phyloP scores from a whole-genome alignment of 2,329 filamentous ascomycete species.

The Botryotinia convoluta region DNA sequence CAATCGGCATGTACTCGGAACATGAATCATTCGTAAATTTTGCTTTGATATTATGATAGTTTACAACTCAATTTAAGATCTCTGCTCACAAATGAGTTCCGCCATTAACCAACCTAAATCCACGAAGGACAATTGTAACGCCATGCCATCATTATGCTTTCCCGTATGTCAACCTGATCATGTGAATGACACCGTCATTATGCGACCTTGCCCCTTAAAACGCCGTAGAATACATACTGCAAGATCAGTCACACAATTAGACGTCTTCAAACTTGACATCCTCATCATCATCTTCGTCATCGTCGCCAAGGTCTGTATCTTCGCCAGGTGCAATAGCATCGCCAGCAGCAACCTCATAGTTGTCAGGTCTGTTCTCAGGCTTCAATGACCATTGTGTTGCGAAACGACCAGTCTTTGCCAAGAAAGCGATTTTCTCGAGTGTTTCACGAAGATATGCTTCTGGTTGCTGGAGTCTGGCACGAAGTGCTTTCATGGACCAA shows the following conservation, averaged over 20 bases:
- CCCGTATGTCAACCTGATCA: conserved; percentile 4
- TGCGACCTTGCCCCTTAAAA: conserved; percentile 3
- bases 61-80: conserved; percentile 4
- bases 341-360: conserved; percentile 53
- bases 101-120: background rate
- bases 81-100: background rate
- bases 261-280: conserved; percentile 80
- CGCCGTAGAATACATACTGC: conserved; percentile 18
- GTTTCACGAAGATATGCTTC: conserved; percentile 89
- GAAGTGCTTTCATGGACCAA: conserved; percentile 90
- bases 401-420: conserved; percentile 81
- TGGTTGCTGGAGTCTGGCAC: conserved; percentile 74
- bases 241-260: background rate
- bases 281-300: conserved; percentile 61
- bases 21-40: background rate
- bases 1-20: background rate
- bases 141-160: conserved; percentile 17
- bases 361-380: conserved; percentile 60
- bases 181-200: conserved; percentile 10
- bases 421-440: conserved; percentile 75
- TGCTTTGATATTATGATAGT: conserved; percentile 4
- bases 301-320: conserved; percentile 50
- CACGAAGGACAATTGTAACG: conserved; percentile 5
- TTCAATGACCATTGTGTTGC: conserved; percentile 83
- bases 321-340: conserved; percentile 49